phyloP scores from a whole-genome alignment of 139 green algal genomes.

The Closterium sp. region DNA sequence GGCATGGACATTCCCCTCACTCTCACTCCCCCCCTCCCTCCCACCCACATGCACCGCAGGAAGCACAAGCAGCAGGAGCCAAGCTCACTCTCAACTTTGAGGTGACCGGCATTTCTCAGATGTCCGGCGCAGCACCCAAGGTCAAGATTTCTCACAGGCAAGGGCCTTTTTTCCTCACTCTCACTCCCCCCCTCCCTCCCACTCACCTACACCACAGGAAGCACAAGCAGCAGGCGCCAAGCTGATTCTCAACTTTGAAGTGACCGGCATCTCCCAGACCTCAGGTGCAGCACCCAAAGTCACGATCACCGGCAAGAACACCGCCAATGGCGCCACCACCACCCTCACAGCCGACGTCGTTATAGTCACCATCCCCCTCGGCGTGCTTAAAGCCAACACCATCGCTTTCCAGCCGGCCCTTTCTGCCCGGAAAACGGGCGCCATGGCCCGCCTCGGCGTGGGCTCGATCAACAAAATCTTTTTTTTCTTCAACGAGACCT shows the following conservation, averaged over 20 bases:
- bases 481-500: conserved; percentile 37
- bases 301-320: conserved; percentile 18
- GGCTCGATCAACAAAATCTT: conserved; percentile 49
- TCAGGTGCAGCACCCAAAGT: too few species aligned
- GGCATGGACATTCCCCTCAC: too few species aligned
- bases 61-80: too few species aligned
- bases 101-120: too few species aligned
- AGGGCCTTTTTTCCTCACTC: neutral
- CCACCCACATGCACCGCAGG: too few species aligned
- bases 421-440: conserved; percentile 20
- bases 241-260: neutral
- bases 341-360: conserved; percentile 42
- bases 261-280: neutral
- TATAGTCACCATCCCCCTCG: conserved; percentile 42
- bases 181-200: neutral
- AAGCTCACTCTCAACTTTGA: too few species aligned
- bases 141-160: too few species aligned
- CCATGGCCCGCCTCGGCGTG: conserved; percentile 28
- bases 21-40: too few species aligned
- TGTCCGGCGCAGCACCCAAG: too few species aligned
- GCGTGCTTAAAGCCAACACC: conserved; percentile 30
- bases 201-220: too few species aligned
- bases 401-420: conserved; percentile 33
- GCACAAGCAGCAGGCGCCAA: neutral
- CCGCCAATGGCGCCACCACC: neutral